These are phyloP conservation scores for Ceriops decandra DNA, from an alignment of 345 rosid genomes.

Conservation along the genomic window DNA sequence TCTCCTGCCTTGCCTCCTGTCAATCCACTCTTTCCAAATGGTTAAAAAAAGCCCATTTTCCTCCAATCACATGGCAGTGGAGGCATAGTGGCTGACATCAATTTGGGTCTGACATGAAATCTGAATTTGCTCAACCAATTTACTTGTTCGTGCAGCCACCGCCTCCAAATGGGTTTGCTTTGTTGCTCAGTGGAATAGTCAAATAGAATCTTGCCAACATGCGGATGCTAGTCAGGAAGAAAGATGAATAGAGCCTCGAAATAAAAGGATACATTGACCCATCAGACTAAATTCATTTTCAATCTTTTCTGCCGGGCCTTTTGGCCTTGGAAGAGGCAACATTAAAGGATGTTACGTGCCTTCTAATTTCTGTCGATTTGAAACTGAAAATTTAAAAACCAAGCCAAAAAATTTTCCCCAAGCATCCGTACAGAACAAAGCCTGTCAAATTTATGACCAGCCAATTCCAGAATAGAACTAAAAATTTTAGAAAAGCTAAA, in stretches of 20 bases:
- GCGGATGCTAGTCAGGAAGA: slow-evolving; percentile 2
- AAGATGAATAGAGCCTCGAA: neutral
- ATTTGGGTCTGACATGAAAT: neutral
- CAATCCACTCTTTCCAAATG: too few relatives aligned
- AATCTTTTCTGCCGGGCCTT: neutral
- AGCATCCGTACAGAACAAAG: too few relatives aligned
- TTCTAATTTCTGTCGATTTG: neutral
- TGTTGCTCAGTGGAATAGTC: neutral
- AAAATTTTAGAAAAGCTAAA: too few relatives aligned
- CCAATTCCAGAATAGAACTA: too few relatives aligned
- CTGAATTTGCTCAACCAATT: neutral
- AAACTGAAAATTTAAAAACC: neutral
- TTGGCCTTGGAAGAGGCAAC: slow-evolving; percentile 3
- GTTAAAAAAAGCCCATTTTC: neutral
- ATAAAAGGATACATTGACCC: too few relatives aligned
- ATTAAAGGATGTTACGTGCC: too few relatives aligned
- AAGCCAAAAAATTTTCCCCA: too few relatives aligned
- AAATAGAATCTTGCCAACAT: neutral
- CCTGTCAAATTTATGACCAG: too few relatives aligned
- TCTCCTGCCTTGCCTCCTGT: too few relatives aligned
- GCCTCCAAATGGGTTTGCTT: neutral
- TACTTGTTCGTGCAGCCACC: neutral
- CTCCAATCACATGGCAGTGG: neutral
- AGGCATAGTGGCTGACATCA: slow-evolving; percentile 1
- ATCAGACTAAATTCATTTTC: neutral